Evolutionary conservation across 257 asterid species (phyloP).

Genomic region (Primulina eburnea): DNA sequence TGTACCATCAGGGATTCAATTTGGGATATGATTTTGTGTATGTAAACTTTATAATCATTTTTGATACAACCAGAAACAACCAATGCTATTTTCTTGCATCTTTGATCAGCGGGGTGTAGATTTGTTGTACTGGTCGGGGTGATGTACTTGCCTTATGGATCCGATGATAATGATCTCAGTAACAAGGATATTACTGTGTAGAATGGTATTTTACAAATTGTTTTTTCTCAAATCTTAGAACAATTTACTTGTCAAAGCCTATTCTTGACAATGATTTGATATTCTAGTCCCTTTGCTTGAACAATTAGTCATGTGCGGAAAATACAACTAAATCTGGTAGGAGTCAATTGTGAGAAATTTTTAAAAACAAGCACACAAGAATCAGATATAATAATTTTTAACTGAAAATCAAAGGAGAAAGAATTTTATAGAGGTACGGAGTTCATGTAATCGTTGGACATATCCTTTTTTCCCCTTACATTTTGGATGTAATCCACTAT

Average conservation of each 20-base stretch:
- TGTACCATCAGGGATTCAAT: not conserved
- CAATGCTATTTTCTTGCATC: not conserved
- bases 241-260: not conserved
- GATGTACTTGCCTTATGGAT: not conserved
- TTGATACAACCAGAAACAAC: not conserved
- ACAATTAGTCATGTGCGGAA: not conserved
- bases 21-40: not conserved
- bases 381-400: not conserved
- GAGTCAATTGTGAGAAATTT: not conserved
- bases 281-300: not conserved
- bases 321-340: too few species aligned
- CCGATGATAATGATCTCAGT: too few species aligned
- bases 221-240: not conserved
- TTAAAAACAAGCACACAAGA: not conserved
- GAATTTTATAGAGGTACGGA: too few species aligned
- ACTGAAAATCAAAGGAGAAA: too few species aligned
- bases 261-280: not conserved
- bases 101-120: not conserved
- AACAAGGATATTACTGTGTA: too few species aligned
- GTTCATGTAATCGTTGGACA: too few species aligned
- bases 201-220: too few species aligned
- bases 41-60: not conserved
- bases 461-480: not conserved
- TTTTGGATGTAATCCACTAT: not conserved
- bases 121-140: not conserved